A percentile compares a stretch with the other conserved stretches of the same genome.
phyloP scores from a whole-genome alignment of 2,329 filamentous ascomycete genomes.

The Epichloe gansuensis region DNA sequence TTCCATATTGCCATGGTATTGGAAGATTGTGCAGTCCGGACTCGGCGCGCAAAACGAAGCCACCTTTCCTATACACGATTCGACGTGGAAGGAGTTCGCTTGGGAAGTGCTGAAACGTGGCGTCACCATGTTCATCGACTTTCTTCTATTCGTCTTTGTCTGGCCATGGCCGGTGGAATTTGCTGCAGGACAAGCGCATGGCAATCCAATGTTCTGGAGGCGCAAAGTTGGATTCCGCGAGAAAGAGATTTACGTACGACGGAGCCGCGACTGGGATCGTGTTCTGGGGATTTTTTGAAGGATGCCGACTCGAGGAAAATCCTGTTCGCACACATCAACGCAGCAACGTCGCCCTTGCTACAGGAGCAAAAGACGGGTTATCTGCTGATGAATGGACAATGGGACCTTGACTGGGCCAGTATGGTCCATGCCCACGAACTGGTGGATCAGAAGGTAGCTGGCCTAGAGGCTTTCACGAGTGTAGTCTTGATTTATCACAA shows the following conservation, averaged over 20 bases:
- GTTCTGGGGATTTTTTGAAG: slow-evolving; percentile 41
- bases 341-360: slow-evolving; percentile 55
- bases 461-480: slow-evolving; percentile 56
- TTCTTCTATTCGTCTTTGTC: slow-evolving; percentile 53
- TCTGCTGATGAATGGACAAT: slow-evolving; percentile 70
- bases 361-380: slow-evolving; percentile 76
- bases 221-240: slow-evolving; percentile 63
- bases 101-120: slow-evolving; percentile 48
- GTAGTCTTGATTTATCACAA: slow-evolving; percentile 58
- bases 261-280: slow-evolving; percentile 61
- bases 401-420: slow-evolving; percentile 74
- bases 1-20: slow-evolving; percentile 61
- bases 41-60: slow-evolving; percentile 55
- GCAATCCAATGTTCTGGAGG: slow-evolving; percentile 61
- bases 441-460: slow-evolving; percentile 48
- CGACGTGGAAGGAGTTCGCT: slow-evolving; percentile 44
- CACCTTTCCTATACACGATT: slow-evolving; percentile 46
- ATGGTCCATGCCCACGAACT: slow-evolving; percentile 66
- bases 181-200: slow-evolving; percentile 44
- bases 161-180: slow-evolving; percentile 67
- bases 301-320: slow-evolving; percentile 40
- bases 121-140: slow-evolving; percentile 61
- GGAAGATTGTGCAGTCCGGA: slow-evolving; percentile 48
- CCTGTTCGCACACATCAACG: slow-evolving; percentile 49
- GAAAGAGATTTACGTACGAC: slow-evolving; percentile 69